phyloP scores from a whole-genome alignment of 805 yeast genomes.

The Wickerhamiella australiensis region DNA sequence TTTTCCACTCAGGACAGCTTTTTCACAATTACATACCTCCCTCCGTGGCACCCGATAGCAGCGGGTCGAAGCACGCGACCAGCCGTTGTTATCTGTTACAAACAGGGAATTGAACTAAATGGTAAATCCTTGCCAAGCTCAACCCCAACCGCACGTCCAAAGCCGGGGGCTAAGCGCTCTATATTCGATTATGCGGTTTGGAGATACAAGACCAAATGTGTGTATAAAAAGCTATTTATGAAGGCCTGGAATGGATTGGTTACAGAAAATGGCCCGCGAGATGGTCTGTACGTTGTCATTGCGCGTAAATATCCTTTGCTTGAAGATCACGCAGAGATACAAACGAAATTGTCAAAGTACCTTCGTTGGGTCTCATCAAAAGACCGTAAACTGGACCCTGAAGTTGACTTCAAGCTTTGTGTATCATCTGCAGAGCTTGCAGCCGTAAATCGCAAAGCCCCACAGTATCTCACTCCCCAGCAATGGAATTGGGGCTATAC shows the following conservation, averaged over 20 bases:
- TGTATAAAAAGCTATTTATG: slow-evolving; percentile 15
- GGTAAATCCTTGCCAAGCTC: slow-evolving; percentile 15
- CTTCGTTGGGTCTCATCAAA: neutral
- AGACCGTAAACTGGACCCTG: neutral
- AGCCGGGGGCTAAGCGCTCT: slow-evolving; percentile 11
- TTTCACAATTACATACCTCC: slow-evolving; percentile 14
- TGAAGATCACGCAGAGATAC: neutral
- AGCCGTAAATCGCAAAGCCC: neutral
- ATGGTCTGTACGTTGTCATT: slow-evolving; percentile 19
- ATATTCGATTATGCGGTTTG: slow-evolving; percentile 18
- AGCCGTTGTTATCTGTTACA: slow-evolving; percentile 14
- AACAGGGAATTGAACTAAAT: slow-evolving; percentile 14
- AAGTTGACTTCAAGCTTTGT: neutral
- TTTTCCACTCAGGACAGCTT: neutral
- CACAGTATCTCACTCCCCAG: neutral
- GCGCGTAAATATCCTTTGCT: neutral
- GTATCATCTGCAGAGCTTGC: neutral
- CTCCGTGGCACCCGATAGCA: slow-evolving; percentile 23
- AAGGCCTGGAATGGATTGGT: slow-evolving; percentile 8
- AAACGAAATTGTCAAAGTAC: neutral
- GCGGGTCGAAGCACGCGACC: slow-evolving; percentile 21
- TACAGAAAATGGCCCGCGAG: slow-evolving; percentile 3
- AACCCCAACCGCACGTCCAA: neutral
- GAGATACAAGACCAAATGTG: slow-evolving; percentile 16
- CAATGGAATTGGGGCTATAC: slow-evolving; percentile 4